Conservation (phyloP, 129 eudicot species). For the Pittosporum tobira region DNA sequence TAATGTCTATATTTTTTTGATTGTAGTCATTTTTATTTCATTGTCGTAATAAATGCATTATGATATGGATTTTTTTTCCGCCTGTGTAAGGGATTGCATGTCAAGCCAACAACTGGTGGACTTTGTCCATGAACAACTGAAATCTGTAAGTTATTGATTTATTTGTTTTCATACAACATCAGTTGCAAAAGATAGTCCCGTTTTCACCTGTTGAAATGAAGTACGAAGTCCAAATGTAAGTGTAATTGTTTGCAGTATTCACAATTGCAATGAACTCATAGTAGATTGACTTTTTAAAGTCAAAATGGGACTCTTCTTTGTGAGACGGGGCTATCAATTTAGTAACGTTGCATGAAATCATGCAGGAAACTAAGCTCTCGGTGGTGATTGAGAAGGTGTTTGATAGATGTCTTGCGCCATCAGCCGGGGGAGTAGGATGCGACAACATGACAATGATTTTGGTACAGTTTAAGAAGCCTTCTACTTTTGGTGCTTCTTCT, state of each 20-base stretch:
- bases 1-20: too few species aligned
- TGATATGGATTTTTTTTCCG: neutral
- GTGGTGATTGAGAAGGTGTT: slow-evolving; percentile 51
- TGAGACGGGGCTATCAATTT: too few species aligned
- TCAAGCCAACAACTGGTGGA: slow-evolving; percentile 81
- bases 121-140: slow-evolving; percentile 52
- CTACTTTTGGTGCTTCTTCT: slow-evolving; percentile 13
- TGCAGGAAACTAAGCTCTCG: slow-evolving; percentile 68
- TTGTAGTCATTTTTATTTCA: neutral
- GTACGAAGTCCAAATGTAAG: too few species aligned
- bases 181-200: neutral
- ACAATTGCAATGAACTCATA: neutral
- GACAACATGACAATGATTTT: slow-evolving; percentile 95
- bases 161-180: slow-evolving; percentile 4
- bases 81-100: slow-evolving; percentile 78
- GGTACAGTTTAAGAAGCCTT: slow-evolving; percentile 53
- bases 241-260: too few species aligned
- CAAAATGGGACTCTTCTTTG: too few species aligned
- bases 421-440: slow-evolving; percentile 72
- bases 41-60: neutral
- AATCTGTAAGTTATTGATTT: slow-evolving; percentile 33
- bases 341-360: too few species aligned
- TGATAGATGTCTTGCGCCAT: slow-evolving; percentile 72
- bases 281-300: too few species aligned
- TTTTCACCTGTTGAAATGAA: too few species aligned